These are phyloP conservation scores for Penicillium pancosmium DNA, from an alignment of 495 filamentous ascomycete genomes.

Conservation along the genomic window DNA sequence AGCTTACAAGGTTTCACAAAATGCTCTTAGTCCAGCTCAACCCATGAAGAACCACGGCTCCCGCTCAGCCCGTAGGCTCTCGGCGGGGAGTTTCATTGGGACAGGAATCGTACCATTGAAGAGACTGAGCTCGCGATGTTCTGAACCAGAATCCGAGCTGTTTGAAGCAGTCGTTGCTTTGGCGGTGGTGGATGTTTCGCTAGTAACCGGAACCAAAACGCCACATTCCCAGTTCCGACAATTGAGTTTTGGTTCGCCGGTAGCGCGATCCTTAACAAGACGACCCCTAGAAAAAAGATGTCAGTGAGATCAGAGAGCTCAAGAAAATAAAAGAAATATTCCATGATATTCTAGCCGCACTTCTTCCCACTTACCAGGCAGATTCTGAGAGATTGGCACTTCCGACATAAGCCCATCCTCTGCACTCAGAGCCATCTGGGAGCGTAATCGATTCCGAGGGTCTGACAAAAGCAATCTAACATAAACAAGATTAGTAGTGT, in stretches of 20 bases:
- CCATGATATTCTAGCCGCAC: neutral
- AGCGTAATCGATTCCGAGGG: slow-evolving; percentile 40
- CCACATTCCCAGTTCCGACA: slow-evolving; percentile 98
- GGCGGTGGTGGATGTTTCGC: neutral
- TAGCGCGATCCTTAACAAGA: slow-evolving; percentile 65
- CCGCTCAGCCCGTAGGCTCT: slow-evolving; percentile 41
- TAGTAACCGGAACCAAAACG: slow-evolving; percentile 65
- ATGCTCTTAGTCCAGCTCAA: neutral
- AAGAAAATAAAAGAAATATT: neutral
- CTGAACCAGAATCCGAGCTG: neutral
- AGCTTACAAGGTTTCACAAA: neutral
- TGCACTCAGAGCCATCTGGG: slow-evolving; percentile 26
- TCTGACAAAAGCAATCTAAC: slow-evolving; percentile 57
- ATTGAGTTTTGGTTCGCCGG: slow-evolving; percentile 69
- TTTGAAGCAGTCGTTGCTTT: neutral
- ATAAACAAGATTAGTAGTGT: neutral
- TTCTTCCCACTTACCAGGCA: slow-evolving; percentile 68
- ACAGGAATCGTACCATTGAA: slow-evolving; percentile 66
- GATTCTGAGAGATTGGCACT: slow-evolving; percentile 91
- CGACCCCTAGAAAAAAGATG: slow-evolving; percentile 57
- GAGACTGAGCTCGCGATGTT: slow-evolving; percentile 19
- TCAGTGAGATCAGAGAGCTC: neutral
- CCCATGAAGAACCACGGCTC: slow-evolving; percentile 60
- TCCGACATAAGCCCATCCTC: slow-evolving; percentile 83
- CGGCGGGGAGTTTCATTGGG: slow-evolving; percentile 69